These are phyloP conservation scores for Globisporangium uncinulatum DNA, from an alignment of 352 stramenopile species.

Conservation along the genomic window DNA sequence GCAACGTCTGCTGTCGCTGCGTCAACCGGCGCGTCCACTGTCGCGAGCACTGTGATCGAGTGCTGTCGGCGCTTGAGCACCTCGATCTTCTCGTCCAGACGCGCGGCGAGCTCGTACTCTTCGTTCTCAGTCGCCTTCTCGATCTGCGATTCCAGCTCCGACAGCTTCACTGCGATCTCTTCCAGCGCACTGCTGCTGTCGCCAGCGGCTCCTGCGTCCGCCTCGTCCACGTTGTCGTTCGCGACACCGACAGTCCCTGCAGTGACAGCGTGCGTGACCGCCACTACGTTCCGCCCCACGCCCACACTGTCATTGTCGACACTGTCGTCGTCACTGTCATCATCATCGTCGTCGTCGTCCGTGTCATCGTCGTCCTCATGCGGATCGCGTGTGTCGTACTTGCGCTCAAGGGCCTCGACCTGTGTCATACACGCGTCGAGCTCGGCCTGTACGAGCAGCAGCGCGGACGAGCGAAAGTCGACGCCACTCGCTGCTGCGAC, in stretches of 20 bases:
- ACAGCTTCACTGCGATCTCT: slow-evolving; percentile 53
- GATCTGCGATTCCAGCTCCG: slow-evolving; percentile 58
- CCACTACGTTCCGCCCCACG: slow-evolving; percentile 13
- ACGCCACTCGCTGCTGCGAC: slow-evolving; percentile 45
- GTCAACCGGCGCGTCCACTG: slow-evolving; percentile 11
- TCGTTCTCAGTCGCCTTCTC: slow-evolving; percentile 76
- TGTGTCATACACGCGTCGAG: slow-evolving; percentile 63
- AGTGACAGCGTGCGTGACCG: background rate
- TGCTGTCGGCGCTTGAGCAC: slow-evolving; percentile 43
- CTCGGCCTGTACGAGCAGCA: slow-evolving; percentile 72
- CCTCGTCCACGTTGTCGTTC: slow-evolving; percentile 7
- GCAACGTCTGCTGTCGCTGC: slow-evolving; percentile 4
- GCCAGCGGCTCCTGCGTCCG: slow-evolving; percentile 20
- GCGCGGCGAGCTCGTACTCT: slow-evolving; percentile 74
- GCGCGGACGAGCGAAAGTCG: slow-evolving; percentile 58
- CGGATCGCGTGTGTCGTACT: slow-evolving; percentile 61
- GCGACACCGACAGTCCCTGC: background rate
- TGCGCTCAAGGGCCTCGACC: slow-evolving; percentile 58
- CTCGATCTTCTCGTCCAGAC: slow-evolving; percentile 71
- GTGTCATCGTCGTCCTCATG: slow-evolving; percentile 49
- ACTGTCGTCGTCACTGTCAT: slow-evolving; percentile 37
- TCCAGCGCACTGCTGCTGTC: slow-evolving; percentile 34
- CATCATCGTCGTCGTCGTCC: slow-evolving; percentile 32
- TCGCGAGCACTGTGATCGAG: slow-evolving; percentile 27
- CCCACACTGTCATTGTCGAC: slow-evolving; percentile 33